Base-by-base conservation (phyloP, 1,284 basidiomycete species). In the Heterobasidion occidentale region DNA sequence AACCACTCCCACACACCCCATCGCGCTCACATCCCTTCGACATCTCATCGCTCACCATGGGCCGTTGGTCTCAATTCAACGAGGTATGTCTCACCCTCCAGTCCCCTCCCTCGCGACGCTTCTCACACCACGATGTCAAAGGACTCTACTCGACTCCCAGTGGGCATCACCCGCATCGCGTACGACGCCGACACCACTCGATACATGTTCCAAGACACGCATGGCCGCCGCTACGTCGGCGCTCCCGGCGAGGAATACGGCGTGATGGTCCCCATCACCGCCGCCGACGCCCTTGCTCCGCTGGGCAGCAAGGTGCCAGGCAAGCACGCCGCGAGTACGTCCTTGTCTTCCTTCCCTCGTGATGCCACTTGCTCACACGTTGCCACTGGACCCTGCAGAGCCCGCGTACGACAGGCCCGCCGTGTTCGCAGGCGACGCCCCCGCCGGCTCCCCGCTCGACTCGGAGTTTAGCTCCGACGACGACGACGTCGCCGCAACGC, bases 181-280 rank as follows among this genome's bases (percentile, higher is more conserved):
- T 84, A 84, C 56, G 81, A 84, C 58, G 72, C 78, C 1, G 80
- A 83, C 55, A 72, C 75, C 0, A 63, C 69, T 15, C 66, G 71
- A 9, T 83, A 82, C 58, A 76, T 72, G 3, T 84, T 81, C 58
- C 68, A 65, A 17, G 81, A 84, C 56, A 61, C 60, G 1, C 61
- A 74, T 2, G 80, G 80, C 0, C 65, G 65, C 17, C 58, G 73
- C 6, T 83, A 79, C 62, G 63, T 71, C 45, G 71, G 76, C 27
- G 69, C 69, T 19, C 74, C 78, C 0, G 76, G 76, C n/a, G 66
- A 67, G 27, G 61, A 69, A 35, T 81, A 77, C 47, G 81, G 82
- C 9, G 62, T 56, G 12, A 52, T 62, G 11, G 42, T 58, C 14
- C 61, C 56, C 9, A 45, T 33, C 1, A 53, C 38, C 14, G 42